Evolutionary conservation across 495 filamentous ascomycete species (phyloP).

Genomic region (Penicillium mononematosum): DNA sequence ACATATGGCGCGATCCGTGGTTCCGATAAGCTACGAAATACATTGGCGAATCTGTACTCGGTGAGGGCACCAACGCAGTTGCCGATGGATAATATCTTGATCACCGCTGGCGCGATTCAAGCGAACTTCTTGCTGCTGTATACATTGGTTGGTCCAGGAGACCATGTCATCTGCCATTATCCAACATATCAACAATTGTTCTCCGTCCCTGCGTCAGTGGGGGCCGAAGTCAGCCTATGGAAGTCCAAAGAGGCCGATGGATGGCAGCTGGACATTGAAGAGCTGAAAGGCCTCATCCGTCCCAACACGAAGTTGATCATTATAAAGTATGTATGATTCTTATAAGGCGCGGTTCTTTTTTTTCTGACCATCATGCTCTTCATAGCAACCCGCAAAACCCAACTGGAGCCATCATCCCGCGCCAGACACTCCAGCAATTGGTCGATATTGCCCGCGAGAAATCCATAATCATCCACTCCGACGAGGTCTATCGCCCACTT

Average conservation of each 20-base stretch:
- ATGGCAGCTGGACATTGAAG: conserved; percentile 66
- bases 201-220: conserved; percentile 69
- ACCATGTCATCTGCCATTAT: conserved; percentile 87
- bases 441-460: conserved; percentile 61
- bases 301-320: conserved; percentile 75
- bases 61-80: conserved; percentile 50
- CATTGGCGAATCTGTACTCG: conserved; percentile 66
- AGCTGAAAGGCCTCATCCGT: conserved; percentile 65
- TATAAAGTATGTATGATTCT: conserved; percentile 49
- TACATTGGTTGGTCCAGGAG: conserved; percentile 70
- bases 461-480: conserved; percentile 67
- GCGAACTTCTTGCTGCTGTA: conserved; percentile 82
- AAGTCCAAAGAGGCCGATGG: conserved; percentile 61
- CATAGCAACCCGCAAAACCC: conserved; percentile 89
- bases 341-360: not conserved
- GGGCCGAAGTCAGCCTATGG: conserved; percentile 82
- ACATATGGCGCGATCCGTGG: conserved; percentile 73
- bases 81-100: conserved; percentile 65
- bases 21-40: conserved; percentile 59
- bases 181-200: conserved; percentile 92
- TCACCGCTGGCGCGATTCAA: conserved; percentile 78
- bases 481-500: conserved; percentile 88
- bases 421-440: conserved; percentile 56
- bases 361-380: conserved; percentile 3
- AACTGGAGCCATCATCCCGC: conserved; percentile 70